Base-by-base conservation (phyloP, 257 asterid species). In the Knoxia roxburghii region DNA sequence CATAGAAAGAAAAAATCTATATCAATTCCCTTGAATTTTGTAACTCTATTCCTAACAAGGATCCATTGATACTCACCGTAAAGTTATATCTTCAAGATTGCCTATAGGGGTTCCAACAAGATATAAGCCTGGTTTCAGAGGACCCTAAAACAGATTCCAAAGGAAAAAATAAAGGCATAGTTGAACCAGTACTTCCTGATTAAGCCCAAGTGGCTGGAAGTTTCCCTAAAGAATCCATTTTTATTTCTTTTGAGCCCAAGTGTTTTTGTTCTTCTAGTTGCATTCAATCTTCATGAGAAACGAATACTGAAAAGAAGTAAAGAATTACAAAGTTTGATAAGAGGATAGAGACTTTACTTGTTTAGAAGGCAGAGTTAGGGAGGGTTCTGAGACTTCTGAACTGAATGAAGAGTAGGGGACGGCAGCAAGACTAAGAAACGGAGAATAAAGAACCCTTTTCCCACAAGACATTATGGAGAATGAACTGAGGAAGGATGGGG, bases 51-150 rank as follows among this genome's bases (percentile, higher is more conserved):
- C 5, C 0, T 6, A 6, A 48, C 15, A 61, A 33, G 13, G 30
- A 14, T 39, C 45, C n/a, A 52, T 23, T 23, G 60, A 69, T 43
- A 23, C 26, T 70, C 62, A 89, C 96, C 97, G 80, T 35, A 87
- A 73, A 56, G 99, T 93, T 72, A 93, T 93, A 77, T 93, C 97
- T 80, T 90, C 97, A 75, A 93, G 97, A 85, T 88, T 93, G 67
- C 99, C 97, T 64, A 93, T 88, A 54, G 99, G 97, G 11, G 97
- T 93, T 73, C 95, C 97, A 13, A 93, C 96, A 32, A 93, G 80
- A 85, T 93, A 93, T 32, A 90, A 69, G 49, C 97, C 99, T 65
- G 96, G 89, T 80, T 86, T 77, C 78, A 90, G 70, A 75, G 95
- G 86, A 52, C 89, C 88, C 99, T 93, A 41, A 71, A 77, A 59